A percentile compares a stretch with the other conserved stretches of the same genome.
phyloP scores from a whole-genome alignment of 1,284 basidiomycete species.

The Pisolithus thermaeus region DNA sequence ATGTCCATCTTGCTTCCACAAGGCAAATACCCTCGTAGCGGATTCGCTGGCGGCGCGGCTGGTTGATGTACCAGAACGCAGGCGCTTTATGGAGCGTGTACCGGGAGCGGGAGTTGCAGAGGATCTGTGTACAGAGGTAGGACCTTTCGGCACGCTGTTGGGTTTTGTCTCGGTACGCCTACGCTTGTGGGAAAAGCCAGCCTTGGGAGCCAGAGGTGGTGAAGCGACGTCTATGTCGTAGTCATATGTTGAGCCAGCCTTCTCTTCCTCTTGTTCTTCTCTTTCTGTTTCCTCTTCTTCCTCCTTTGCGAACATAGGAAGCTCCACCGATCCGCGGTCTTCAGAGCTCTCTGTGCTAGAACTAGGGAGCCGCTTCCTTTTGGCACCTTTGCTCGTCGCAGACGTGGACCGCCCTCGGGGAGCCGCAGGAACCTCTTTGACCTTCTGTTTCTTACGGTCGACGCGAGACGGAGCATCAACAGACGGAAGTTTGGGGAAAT shows the following conservation, averaged over 20 bases:
- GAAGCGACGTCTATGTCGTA: constrained; percentile 30
- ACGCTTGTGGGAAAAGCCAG: constrained; percentile 37
- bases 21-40: constrained; percentile 56
- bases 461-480: not conserved
- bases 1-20: constrained; percentile 54
- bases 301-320: constrained; percentile 23
- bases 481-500: constrained; percentile 2
- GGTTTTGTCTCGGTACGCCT: constrained; percentile 35
- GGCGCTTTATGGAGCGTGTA: constrained; percentile 27
- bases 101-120: constrained; percentile 23
- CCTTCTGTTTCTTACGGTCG: constrained; percentile 7
- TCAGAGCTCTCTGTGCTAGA: constrained; percentile 27
- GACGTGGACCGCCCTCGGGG: constrained; percentile 4
- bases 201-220: constrained; percentile 22
- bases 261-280: constrained; percentile 33
- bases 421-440: not conserved
- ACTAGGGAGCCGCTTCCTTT: constrained; percentile 17
- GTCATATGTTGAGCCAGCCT: constrained; percentile 40
- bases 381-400: constrained; percentile 2
- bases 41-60: constrained; percentile 18
- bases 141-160: constrained; percentile 18
- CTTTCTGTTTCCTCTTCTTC: constrained; percentile 13
- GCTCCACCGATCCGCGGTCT: constrained; percentile 8
- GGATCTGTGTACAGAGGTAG: constrained; percentile 26
- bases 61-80: constrained; percentile 27